These are phyloP conservation scores for Solanum clarkiae DNA, from an alignment of 257 asterid species.

Conservation along the genomic window DNA sequence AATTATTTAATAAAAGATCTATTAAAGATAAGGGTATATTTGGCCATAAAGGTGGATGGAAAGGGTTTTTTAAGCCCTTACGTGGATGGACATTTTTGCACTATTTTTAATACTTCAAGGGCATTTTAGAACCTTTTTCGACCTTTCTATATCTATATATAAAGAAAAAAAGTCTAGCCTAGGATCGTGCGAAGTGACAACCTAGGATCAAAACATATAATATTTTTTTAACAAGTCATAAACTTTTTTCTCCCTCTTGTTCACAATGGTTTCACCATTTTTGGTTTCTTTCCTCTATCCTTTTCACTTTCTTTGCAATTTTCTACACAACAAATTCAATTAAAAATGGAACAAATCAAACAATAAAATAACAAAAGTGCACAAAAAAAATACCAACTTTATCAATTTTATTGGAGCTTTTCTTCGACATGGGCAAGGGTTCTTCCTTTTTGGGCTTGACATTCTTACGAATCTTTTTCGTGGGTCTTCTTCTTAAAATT, in stretches of 20 bases:
- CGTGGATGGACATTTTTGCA: no score
- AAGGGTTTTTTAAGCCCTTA: no score
- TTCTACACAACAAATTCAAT: neutral
- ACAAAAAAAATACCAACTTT: neutral
- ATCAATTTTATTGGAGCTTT: conserved; percentile 7
- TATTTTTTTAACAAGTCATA: conserved; percentile 21
- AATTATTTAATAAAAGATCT: no score
- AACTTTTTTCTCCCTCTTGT: conserved; percentile 48
- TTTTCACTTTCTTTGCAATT: conserved; percentile 8
- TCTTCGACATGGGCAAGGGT: neutral
- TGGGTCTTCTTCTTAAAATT: conserved; percentile 5
- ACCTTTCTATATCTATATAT: no score
- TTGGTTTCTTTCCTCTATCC: conserved; percentile 25
- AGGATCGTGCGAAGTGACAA: no score
- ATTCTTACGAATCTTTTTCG: neutral
- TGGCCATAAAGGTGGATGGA: no score
- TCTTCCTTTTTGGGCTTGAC: neutral
- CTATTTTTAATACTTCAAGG: no score
- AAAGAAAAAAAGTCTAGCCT: no score
- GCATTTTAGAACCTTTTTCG: no score
- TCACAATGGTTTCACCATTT: conserved; percentile 17
- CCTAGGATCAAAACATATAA: no score
- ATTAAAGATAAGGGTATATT: no score
- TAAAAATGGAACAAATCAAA: neutral
- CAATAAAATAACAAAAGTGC: neutral